A percentile compares a stretch with the other conserved stretches of the same genome.
Conservation (phyloP, 164 flowering plant species). For the Amborella trichopoda region DNA sequence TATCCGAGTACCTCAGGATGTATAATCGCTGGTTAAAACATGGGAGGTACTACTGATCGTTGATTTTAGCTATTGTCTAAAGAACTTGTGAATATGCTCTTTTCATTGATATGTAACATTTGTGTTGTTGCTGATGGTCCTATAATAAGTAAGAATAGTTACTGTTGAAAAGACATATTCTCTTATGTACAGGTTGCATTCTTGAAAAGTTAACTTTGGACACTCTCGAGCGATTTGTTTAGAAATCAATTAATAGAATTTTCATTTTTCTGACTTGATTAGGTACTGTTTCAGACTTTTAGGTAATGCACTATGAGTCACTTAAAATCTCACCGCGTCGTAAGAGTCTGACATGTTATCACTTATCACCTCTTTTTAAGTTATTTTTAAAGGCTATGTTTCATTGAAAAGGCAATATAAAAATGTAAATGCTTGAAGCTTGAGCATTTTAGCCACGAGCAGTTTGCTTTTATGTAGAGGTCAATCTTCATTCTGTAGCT, state of each 20-base stretch:
- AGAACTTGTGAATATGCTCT: not conserved
- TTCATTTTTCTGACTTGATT: not conserved
- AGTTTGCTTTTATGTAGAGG: too few relatives aligned
- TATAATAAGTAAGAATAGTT: not conserved
- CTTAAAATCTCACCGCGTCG: too few relatives aligned
- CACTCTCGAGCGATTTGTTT: not conserved
- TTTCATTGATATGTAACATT: not conserved
- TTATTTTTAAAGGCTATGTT: too few relatives aligned
- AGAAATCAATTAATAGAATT: not conserved
- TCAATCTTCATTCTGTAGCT: too few relatives aligned
- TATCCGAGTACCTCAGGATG: conserved; percentile 19
- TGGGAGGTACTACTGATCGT: conserved; percentile 79
- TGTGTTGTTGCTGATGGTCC: not conserved
- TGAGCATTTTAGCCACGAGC: too few relatives aligned
- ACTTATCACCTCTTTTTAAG: too few relatives aligned
- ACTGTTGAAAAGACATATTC: not conserved
- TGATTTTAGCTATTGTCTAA: too few relatives aligned
- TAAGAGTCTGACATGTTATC: too few relatives aligned
- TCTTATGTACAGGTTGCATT: not conserved
- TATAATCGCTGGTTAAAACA: conserved; percentile 49
- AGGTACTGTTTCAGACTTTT: too few relatives aligned
- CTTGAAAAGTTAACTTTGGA: not conserved
- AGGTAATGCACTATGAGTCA: too few relatives aligned
- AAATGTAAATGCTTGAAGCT: too few relatives aligned
- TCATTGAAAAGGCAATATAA: too few relatives aligned